Evolutionary conservation across 768 basidiomycete species (phyloP).

Genomic region (Panellus pusillus): DNA sequence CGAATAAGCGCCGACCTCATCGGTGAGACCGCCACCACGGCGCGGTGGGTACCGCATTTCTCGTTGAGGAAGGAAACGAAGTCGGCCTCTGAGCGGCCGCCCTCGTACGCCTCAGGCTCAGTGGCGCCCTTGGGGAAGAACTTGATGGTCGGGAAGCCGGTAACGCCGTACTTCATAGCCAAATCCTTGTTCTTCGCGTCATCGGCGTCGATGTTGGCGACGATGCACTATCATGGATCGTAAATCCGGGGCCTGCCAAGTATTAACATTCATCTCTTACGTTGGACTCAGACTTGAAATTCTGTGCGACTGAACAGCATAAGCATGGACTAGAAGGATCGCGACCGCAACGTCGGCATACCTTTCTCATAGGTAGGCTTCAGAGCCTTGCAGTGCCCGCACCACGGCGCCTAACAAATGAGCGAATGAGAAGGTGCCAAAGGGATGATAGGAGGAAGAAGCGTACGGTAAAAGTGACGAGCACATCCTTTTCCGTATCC

Average conservation of each 20-base stretch:
- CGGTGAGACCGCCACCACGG: slow-evolving; percentile 77
- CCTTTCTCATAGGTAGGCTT: slow-evolving; percentile 87
- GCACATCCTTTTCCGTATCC: slow-evolving; percentile 75
- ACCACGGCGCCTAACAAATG: slow-evolving; percentile 65
- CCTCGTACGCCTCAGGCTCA: slow-evolving; percentile 65
- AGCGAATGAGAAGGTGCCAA: slow-evolving; percentile 1
- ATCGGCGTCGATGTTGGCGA: slow-evolving; percentile 92
- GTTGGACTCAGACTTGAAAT: slow-evolving; percentile 75
- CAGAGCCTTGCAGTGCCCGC: slow-evolving; percentile 92
- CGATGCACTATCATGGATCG: slow-evolving; percentile 61
- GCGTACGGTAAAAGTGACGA: slow-evolving; percentile 79
- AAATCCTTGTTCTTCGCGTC: slow-evolving; percentile 75
- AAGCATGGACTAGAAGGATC: background rate
- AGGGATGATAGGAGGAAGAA: slow-evolving; percentile 7
- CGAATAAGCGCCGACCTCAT: slow-evolving; percentile 42
- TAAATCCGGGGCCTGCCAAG: slow-evolving; percentile 3
- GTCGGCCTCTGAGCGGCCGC: slow-evolving; percentile 69
- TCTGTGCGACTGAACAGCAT: slow-evolving; percentile 59
- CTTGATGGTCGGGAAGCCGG: slow-evolving; percentile 90
- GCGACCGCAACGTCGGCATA: slow-evolving; percentile 23
- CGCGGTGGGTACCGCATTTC: slow-evolving; percentile 83
- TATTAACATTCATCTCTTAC: slow-evolving; percentile 40
- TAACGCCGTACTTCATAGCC: slow-evolving; percentile 68
- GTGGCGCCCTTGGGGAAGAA: slow-evolving; percentile 82
- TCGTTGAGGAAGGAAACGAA: slow-evolving; percentile 81